Conservation (phyloP, 116 monocot genomes). For the Trichopus zeylanicus region DNA sequence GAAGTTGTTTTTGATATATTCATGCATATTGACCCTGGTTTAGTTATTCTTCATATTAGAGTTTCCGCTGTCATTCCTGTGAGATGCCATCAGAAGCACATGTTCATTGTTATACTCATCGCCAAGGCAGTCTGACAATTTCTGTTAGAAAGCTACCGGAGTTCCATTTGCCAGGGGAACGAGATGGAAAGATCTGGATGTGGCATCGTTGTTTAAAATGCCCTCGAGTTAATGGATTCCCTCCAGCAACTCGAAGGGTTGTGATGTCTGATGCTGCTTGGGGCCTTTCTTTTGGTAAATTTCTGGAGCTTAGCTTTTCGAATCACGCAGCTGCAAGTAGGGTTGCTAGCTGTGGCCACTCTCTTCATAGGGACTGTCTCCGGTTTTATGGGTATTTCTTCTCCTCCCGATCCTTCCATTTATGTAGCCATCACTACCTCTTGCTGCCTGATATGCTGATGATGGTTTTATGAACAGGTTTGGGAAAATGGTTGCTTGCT, state of each 20-base stretch:
- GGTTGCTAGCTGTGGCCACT: conserved; percentile 95
- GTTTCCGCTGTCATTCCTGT: conserved; percentile 64
- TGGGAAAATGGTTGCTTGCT: conserved; percentile 95
- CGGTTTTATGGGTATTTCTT: conserved; percentile 85
- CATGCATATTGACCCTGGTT: neutral
- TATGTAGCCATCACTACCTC: neutral
- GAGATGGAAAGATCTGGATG: conserved; percentile 97
- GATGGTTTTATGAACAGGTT: conserved; percentile 35
- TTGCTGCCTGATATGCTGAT: conserved; percentile 1
- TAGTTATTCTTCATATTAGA: conserved; percentile 29
- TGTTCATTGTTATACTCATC: conserved; percentile 91
- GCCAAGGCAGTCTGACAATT: conserved; percentile 84
- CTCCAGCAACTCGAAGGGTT: conserved; percentile 73
- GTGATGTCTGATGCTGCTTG: conserved; percentile 98
- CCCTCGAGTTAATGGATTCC: conserved; percentile 55
- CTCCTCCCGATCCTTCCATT: neutral
- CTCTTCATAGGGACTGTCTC: conserved; percentile 95
- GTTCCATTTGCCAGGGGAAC: conserved; percentile 51
- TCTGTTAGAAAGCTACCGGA: conserved; percentile 74
- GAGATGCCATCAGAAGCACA: conserved; percentile 95
- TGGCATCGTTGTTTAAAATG: conserved; percentile 87
- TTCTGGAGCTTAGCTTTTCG: conserved; percentile 97
- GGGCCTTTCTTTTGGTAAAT: conserved; percentile 98
- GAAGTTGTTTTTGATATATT: neutral
- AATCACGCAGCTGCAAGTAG: conserved; percentile 95